Evolutionary conservation across 495 filamentous ascomycete species (phyloP).

Genomic region (Sporormia fimetaria): DNA sequence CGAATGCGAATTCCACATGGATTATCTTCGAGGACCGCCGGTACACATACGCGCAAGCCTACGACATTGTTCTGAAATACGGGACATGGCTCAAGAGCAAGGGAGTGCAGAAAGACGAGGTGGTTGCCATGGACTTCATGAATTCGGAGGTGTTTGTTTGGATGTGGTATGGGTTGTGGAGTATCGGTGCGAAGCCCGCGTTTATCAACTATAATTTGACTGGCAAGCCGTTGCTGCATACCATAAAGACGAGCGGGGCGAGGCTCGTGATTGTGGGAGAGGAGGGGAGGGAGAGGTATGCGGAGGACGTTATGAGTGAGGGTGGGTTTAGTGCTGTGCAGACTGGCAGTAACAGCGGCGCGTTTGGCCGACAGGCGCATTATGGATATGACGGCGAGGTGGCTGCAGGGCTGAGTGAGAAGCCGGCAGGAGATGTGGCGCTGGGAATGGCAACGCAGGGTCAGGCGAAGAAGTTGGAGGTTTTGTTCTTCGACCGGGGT

Average conservation of each 20-base stretch:
- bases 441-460: neutral
- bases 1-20: constrained; percentile 46
- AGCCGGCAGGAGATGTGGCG: neutral
- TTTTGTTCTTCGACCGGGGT: constrained; percentile 57
- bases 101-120: constrained; percentile 58
- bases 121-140: constrained; percentile 82
- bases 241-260: constrained; percentile 57
- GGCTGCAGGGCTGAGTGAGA: neutral
- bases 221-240: constrained; percentile 67
- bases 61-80: constrained; percentile 63
- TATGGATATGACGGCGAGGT: constrained; percentile 8
- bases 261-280: constrained; percentile 65
- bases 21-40: constrained; percentile 62
- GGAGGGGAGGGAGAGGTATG: constrained; percentile 45
- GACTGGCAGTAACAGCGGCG: neutral
- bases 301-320: constrained; percentile 36
- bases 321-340: constrained; percentile 29
- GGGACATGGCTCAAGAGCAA: constrained; percentile 71
- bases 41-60: constrained; percentile 75
- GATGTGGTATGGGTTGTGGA: constrained; percentile 77
- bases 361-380: constrained; percentile 5
- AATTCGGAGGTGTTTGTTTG: constrained; percentile 78
- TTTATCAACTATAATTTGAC: constrained; percentile 90
- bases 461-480: constrained; percentile 34
- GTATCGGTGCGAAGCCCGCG: constrained; percentile 78